Conservation (phyloP, 179 eudicot genomes). For the Heliamphora ciliata region DNA sequence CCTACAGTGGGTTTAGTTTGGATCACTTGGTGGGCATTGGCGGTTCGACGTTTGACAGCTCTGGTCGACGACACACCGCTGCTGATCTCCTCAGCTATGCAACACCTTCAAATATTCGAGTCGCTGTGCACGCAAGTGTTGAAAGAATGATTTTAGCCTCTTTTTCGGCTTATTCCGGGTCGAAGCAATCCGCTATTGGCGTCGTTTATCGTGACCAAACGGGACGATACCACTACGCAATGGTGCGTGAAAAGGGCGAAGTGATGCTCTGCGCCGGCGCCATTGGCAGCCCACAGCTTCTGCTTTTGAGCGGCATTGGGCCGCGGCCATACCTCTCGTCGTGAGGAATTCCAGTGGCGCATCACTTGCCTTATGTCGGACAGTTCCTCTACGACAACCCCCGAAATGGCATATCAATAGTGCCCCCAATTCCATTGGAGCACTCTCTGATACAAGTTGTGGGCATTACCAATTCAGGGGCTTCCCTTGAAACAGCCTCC, state of each 20-base stretch:
- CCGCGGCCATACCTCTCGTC: constrained; percentile 77
- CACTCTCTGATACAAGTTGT: constrained; percentile 90
- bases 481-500: constrained; percentile 81
- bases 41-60: constrained; percentile 69
- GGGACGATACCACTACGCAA: constrained; percentile 63
- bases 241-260: constrained; percentile 61
- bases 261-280: constrained; percentile 78
- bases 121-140: constrained; percentile 66
- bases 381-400: constrained; percentile 83
- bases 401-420: constrained; percentile 75
- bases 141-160: constrained; percentile 49
- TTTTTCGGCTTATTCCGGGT: constrained; percentile 22
- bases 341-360: constrained; percentile 75
- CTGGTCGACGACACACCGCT: constrained; percentile 66
- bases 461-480: constrained; percentile 71
- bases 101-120: constrained; percentile 43
- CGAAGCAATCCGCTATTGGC: constrained; percentile 51
- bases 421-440: constrained; percentile 70
- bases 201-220: constrained; percentile 56
- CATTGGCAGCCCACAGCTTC: constrained; percentile 77
- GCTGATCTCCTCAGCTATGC: constrained; percentile 73
- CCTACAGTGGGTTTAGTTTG: constrained; percentile 61
- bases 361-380: constrained; percentile 75
- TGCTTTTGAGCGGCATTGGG: constrained; percentile 78
- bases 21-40: constrained; percentile 73